Base-by-base conservation (phyloP, 2,329 filamentous ascomycete genomes). In the Pseudophaeomoniella oleicola region DNA sequence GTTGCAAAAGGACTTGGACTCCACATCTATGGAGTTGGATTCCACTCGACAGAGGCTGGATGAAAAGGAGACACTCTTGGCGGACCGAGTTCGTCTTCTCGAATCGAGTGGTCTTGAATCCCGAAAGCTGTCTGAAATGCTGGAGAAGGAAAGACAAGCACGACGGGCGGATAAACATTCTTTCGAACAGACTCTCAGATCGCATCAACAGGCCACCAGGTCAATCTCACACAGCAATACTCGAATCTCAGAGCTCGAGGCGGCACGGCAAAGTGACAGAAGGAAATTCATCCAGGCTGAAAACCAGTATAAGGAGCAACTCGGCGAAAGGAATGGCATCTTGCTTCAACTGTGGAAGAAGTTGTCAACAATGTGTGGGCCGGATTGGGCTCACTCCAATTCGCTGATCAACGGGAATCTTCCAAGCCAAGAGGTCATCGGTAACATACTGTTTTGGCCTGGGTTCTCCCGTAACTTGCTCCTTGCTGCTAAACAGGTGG, bases 61-160 rank as follows among this genome's bases (percentile, higher is more conserved):
- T n/a, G 87, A 96, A 54, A 94, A 92, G 56, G 87, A 96, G 44
- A 78, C 81, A 37, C 71, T 93, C 46, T 78, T 98, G 51, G 85
- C 87, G 50, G 84, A 88, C 55, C 83, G 88, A 11, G 90, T 96
- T 53, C 71, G 77, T 2, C 69, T 96, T 4, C 73, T 98, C 6
- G 90, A 98, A 57, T 84, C 78, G 16, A 83, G 90, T 50, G 84
- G 80, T 2, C 71, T 96, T 15, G 90, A 98, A 55, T 81, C 77
- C 37, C 76, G 83, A 41, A 86, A 86, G 49, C 66, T 96, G 9
- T 77, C 78, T 1, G 88, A 96, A 45, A 69, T 94, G 37, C 75
- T 96, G 11, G 88, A 96, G 35, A 92, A 92, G 50, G 90, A 98
- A 59, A 77, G 86, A 11, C 73, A 83, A 45, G 75, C 74, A 15